Base-by-base conservation (phyloP, 176 grass and related monocot genomes). In the Pontederia paniculata region DNA sequence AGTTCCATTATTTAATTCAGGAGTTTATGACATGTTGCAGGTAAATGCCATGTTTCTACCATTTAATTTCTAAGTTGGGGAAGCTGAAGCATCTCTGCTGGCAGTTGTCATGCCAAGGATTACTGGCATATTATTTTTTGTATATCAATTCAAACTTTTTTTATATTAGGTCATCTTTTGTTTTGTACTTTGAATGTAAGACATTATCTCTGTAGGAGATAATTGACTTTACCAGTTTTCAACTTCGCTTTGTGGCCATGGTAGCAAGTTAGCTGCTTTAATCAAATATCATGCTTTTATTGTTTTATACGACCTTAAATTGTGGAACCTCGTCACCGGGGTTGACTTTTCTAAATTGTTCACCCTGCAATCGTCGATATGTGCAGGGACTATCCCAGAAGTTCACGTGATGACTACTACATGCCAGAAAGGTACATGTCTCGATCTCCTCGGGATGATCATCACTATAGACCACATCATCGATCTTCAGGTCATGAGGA, bases 11-110 rank as follows among this genome's bases (percentile, higher is more conserved):
- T 55, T 60, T 66, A 60, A 73, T 58, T 60, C 22, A 52, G 63
- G 68, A 58, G 69, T 54, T 44, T 21, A 10, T 44, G 70, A 55
- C 21, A 72, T 62, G 54, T 55, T 73, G 44, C 73, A 88, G 84
- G 84, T 88, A 88, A 79, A 74, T 66, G 71, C 70, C 69, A 78
- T 42, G 58, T 61, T 58, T 79, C 23, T 25, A 57, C 31, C 68
- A 48, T 66, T 77, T 69, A 55, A 42, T 51, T 19, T 78, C 73
- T 48, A 21, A 47, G 23, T 66, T 62, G 63, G 59, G 48, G 68
- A 77, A 21, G 22, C 43, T 48, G 17, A 2, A 48, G n/a, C 51
- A 45, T 71, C 50, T 65, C 8, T 48, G 71, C 55, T 51, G 49
- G 54, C 48, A 52, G 44, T 10, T 66, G 21, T 17, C 57, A 9